phyloP scores from a whole-genome alignment of 106 monocot genomes.

The Allium fistulosum region DNA sequence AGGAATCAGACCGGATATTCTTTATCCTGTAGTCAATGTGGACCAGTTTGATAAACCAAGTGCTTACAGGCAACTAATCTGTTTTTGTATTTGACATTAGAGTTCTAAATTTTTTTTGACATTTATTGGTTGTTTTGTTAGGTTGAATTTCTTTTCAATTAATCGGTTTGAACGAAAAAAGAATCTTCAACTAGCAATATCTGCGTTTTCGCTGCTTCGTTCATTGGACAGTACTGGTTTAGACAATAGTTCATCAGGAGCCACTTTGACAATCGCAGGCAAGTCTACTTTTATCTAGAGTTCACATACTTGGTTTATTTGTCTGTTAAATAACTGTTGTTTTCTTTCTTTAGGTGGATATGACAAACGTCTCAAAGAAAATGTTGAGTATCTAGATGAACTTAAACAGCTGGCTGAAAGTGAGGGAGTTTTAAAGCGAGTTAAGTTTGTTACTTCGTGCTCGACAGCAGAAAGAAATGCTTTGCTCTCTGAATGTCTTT shows the following conservation, averaged over 20 bases:
- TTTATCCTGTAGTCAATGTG: conserved; percentile 88
- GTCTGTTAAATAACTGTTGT: neutral
- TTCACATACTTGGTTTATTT: too few relatives aligned
- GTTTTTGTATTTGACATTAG: conserved; percentile 29
- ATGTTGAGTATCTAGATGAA: conserved; percentile 90
- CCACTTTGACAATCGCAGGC: conserved; percentile 87
- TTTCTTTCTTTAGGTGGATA: conserved; percentile 56
- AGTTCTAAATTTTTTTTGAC: conserved; percentile 8
- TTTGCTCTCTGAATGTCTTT: conserved; percentile 69
- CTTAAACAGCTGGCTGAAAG: conserved; percentile 52
- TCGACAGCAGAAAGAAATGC: conserved; percentile 77
- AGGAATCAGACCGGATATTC: conserved; percentile 58
- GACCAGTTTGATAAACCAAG: conserved; percentile 57
- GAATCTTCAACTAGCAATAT: conserved; percentile 89
- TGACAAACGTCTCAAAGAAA: conserved; percentile 88
- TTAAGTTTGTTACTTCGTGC: conserved; percentile 84
- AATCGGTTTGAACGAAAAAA: conserved; percentile 99
- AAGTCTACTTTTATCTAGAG: neutral
- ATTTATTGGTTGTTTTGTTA: conserved; percentile 16
- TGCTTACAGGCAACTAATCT: conserved; percentile 68
- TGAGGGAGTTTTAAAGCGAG: conserved; percentile 54
- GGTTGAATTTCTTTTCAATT: conserved; percentile 91
- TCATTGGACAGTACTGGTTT: conserved; percentile 22
- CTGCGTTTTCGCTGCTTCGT: conserved; percentile 73
- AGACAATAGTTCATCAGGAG: conserved; percentile 19